Evolutionary conservation across 768 basidiomycete genomes (phyloP), one percentile per base, ranked within the genome.

Genomic region (Cystofilobasidium capitatum): DNA sequence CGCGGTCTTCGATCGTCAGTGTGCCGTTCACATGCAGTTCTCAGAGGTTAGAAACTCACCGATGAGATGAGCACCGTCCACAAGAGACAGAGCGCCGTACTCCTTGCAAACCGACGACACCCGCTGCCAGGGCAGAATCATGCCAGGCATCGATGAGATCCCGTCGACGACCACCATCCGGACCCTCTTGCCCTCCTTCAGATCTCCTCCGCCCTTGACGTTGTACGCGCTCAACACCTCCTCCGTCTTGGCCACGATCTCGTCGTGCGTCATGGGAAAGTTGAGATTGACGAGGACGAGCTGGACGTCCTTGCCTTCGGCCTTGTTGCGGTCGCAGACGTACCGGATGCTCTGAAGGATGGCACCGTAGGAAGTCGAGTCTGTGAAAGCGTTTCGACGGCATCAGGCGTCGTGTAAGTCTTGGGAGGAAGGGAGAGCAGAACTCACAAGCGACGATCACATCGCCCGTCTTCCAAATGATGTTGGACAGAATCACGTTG

Each of bases 41-140:
- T n/a, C n/a, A n/a, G n/a, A n/a, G n/a, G n/a, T 29, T 24, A 49
- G 17, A n/a, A 20, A 40, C 65, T n/a, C 31, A 67, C 89, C 89
- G 45, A 91, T 82, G 4, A 84, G 82, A 72, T 91, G 89, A 8
- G 89, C 89, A 1, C 82, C 90, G 72, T 92, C 90, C 17, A 92
- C 76, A n/a, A 91, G 71, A 37, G 82, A 86, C 76, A 82, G 82
- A 0, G 86, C 81, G 0, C 83, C 83, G 44, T 85, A 83, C 69
- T 85, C 81, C 62, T 80, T 79, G 73, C 86, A 86, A n/a, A 88
- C 77, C 3, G 79, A 74, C 0, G 86, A 83, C 75, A 89, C 80
- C 66, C 83, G 82, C 74, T 84, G 79, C 89, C 88, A 90, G 0
- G 89, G 89, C 65, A 87, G 76, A 3, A 78, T 73, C 8, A 82